phyloP scores from a whole-genome alignment of 306 rosid species.

The Bauhinia variegata region DNA sequence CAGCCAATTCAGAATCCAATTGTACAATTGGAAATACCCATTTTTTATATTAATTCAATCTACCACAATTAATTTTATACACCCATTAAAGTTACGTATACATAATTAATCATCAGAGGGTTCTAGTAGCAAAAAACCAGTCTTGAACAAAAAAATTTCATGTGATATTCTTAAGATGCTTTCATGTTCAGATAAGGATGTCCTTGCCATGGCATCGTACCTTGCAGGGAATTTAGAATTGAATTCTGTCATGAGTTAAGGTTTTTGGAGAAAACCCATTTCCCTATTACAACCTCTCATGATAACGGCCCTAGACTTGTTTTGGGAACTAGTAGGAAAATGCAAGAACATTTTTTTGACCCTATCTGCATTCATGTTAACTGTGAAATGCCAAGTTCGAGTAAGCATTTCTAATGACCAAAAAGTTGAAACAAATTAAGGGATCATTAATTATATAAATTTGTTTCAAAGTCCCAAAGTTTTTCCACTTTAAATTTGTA shows the following conservation, averaged over 20 bases:
- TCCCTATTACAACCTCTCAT: not conserved
- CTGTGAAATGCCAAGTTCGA: too few species aligned
- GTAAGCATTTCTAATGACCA: too few species aligned
- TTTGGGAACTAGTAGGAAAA: not conserved
- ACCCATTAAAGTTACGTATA: too few species aligned
- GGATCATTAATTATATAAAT: not conserved
- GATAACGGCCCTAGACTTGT: not conserved
- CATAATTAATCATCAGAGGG: too few species aligned
- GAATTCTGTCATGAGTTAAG: conserved; percentile 26
- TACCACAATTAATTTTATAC: too few species aligned
- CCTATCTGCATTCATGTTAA: too few species aligned
- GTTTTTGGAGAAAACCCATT: conserved; percentile 16
- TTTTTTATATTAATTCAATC: too few species aligned
- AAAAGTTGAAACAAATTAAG: conserved; percentile 7
- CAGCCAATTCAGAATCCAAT: too few species aligned
- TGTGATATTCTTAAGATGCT: conserved; percentile 25
- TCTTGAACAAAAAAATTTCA: too few species aligned
- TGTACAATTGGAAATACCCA: too few species aligned
- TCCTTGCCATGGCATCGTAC: too few species aligned
- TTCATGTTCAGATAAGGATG: conserved; percentile 36
- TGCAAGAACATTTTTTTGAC: not conserved
- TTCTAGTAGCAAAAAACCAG: too few species aligned
- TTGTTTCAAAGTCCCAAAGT: not conserved
- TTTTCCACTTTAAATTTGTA: not conserved
- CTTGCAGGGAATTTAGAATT: conserved; percentile 44